phyloP scores from a whole-genome alignment of 2,329 filamentous ascomycete species.

The Aspergillus pseudotamarii region DNA sequence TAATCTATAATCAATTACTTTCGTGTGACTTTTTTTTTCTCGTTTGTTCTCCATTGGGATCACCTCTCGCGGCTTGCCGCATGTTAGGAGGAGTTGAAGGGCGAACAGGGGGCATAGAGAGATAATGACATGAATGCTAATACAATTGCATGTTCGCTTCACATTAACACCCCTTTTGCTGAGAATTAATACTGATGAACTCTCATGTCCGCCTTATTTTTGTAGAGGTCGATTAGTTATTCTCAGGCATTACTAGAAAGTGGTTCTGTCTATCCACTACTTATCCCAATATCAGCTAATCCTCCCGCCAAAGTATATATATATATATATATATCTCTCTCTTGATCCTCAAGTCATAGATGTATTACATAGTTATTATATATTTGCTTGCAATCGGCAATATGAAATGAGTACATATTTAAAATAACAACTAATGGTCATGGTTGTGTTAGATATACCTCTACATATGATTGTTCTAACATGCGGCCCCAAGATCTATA shows the following conservation, averaged over 20 bases:
- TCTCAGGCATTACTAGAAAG: not conserved
- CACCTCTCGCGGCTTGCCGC: too few relatives aligned
- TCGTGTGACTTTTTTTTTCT: not conserved
- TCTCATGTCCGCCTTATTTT: not conserved
- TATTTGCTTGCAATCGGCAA: too few relatives aligned
- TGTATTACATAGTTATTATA: too few relatives aligned
- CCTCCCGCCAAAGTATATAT: not conserved
- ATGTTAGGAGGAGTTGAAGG: not conserved
- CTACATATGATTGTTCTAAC: too few relatives aligned
- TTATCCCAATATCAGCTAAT: not conserved
- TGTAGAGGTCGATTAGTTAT: not conserved
- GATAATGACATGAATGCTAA: not conserved
- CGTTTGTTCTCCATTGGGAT: not conserved
- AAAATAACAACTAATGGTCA: too few relatives aligned
- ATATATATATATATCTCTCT: too few relatives aligned
- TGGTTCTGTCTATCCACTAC: not conserved
- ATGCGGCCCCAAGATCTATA: too few relatives aligned
- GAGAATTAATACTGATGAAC: not conserved
- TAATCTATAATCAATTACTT: not conserved
- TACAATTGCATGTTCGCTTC: not conserved
- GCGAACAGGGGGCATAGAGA: not conserved
- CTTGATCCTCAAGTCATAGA: too few relatives aligned
- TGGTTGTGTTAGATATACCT: too few relatives aligned
- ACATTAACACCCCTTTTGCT: not conserved
- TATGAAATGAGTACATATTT: too few relatives aligned